Evolutionary conservation across 2,329 filamentous ascomycete genomes (phyloP), one percentile per base, ranked within the genome.

Genomic region (Colletotrichum sp.): DNA sequence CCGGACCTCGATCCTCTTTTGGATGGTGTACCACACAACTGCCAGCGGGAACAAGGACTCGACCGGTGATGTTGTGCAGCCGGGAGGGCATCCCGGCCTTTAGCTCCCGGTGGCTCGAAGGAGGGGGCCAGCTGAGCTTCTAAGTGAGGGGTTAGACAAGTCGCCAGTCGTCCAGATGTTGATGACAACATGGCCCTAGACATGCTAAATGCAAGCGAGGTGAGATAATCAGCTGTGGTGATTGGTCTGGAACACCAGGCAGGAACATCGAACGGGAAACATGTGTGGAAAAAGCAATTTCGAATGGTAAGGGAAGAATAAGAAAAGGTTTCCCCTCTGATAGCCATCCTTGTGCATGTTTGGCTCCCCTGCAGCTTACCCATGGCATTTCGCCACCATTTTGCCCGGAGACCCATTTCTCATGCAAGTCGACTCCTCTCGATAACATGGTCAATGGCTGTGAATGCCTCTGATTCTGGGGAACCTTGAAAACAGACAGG

Each of bases 1-100:
- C 43, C 73, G 74, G 74, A 74, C 43, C 32, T 69, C 21, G 48
- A 74, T 7, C 74, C 65, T 30, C 16, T 74, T 76, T 38, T 10
- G 74, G 70, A 69, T 64, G 74, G 74, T 76, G 74, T 52, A 58
- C 12, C 43, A 76, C 64, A 60, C 64, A 12, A 36, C n/a, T 58
- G 30, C 12, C 63, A 43, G 67, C 74, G 58, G 43, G 21, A 24
- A 32, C 64, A 63, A 65, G 74, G 74, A 38, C 38, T 34, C 21
- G 15, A 32, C 48, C 32, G 70, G 48, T 38, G 9, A 48, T 65
- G 58, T 15, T 43, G 64, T 43, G 43, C 64, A 65, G 64, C 48
- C 18, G 70, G 64, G 58, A 38, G 15, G 43, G 24, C 16, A 32
- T 34, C 36, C 38, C 36, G 28, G n/a, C 43, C 24, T 65, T 18